Percentiles rank a stretch among this genome's conserved stretches.
These are phyloP conservation scores for Aspergillus tamarii DNA, from an alignment of 2,329 filamentous ascomycete species.

Conservation along the genomic window DNA sequence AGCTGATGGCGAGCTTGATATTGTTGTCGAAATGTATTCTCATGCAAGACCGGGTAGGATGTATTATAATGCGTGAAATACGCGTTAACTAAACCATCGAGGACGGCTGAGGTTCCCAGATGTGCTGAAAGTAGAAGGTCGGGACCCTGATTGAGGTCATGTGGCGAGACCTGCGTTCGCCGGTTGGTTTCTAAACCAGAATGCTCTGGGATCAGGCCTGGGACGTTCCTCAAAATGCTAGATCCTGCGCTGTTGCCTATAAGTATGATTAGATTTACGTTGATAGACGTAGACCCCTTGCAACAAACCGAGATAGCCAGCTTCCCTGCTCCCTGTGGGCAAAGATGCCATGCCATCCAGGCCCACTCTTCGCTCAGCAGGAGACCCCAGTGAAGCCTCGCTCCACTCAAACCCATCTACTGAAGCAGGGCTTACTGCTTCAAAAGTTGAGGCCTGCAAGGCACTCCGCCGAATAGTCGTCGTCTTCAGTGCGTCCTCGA, in stretches of 20 bases:
- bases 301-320: conserved; percentile 21
- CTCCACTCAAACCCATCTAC: conserved; percentile 18
- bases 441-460: too few species aligned
- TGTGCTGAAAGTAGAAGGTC: neutral
- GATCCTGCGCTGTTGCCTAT: too few species aligned
- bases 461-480: too few species aligned
- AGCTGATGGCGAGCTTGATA: conserved; percentile 19
- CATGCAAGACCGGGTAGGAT: conserved; percentile 32
- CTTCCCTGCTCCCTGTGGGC: conserved; percentile 7
- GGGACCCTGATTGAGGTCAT: too few species aligned
- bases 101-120: conserved; percentile 8
- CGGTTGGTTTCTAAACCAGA: too few species aligned
- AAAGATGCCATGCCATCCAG: conserved; percentile 23
- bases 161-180: too few species aligned
- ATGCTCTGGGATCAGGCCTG: too few species aligned
- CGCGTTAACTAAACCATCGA: conserved; percentile 27
- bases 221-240: too few species aligned
- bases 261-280: too few species aligned
- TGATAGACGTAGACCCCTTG: neutral
- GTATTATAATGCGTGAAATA: conserved; percentile 32
- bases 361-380: neutral
- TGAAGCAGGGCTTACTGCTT: neutral
- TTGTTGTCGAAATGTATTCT: conserved; percentile 29
- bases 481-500: neutral
- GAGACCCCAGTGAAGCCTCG: conserved; percentile 15